Base-by-base conservation (phyloP, 345 rosid genomes). In the Sisymbrium irio region DNA sequence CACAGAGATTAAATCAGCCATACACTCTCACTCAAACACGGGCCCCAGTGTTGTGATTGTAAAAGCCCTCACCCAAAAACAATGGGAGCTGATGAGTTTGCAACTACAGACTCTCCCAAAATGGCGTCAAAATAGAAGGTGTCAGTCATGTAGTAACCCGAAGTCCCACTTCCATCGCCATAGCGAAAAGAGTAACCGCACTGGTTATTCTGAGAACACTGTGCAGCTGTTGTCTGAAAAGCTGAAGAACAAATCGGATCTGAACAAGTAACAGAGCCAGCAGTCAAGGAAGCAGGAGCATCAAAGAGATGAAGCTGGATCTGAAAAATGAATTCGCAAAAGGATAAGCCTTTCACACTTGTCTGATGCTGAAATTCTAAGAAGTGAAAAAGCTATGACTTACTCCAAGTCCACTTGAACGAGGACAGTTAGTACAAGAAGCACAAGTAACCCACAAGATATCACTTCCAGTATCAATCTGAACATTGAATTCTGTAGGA, bases 391-490 rank as follows among this genome's bases (percentile, higher is more conserved):
- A 62, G 3, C 49, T 51, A 76, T 59, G n/a, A 46, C 75, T 86
- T 82, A 90, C 99, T 72, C 97, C 94, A 54, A 95, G 96, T 75
- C 90, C 99, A 80, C 97, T 92, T 40, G 92, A 74, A 42, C 77
- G 86, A 33, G 98, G 98, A 73, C 97, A 94, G 68, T 91, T 79
- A 71, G 62, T 79, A 83, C 98, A 91, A 58, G 96, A 81, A 77
- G 82, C 81, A 75, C 98, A 94, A 77, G 86, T 78, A 35, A 94
- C 92, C 98, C 98, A 94, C 76, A 94, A 81, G 66, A 91, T 86
- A 46, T 94, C 97, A 32, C 98, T 94, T 78, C 98, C 97, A 7
- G 97, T 95, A 79, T 95, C 99, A 77, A 95, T 95, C 86, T 95
- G 97, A 83, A 92, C 97, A 77, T 84, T 92, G 85, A 89, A 95